A percentile compares a stretch with the other conserved stretches of the same genome.
Evolutionary conservation across 495 filamentous ascomycete species (phyloP).

Genomic region (Podospora pseudocomata): DNA sequence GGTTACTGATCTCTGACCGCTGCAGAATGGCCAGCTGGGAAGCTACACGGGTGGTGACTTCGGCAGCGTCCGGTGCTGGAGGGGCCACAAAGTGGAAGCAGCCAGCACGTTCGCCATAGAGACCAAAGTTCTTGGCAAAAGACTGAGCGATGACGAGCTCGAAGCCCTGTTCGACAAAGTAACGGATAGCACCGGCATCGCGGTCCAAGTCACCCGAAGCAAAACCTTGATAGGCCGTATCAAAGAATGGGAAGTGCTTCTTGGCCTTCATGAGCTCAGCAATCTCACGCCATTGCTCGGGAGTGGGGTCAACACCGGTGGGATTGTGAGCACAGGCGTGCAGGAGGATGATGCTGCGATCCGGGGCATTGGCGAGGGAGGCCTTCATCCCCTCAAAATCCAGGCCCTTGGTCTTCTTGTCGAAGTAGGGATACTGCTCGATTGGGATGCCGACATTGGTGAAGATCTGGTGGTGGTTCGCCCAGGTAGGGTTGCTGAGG

Average conservation of each 20-base stretch:
- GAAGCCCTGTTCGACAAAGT: conserved; percentile 93
- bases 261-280: conserved; percentile 67
- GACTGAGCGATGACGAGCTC: conserved; percentile 94
- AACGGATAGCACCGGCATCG: conserved; percentile 85
- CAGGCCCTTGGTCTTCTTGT: conserved; percentile 76
- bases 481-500: conserved; percentile 93
- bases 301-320: conserved; percentile 92
- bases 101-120: conserved; percentile 94
- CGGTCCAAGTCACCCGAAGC: conserved; percentile 82
- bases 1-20: conserved; percentile 94
- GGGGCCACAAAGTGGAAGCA: conserved; percentile 93
- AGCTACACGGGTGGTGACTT: conserved; percentile 63
- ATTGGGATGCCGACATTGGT: conserved; percentile 77
- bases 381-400: conserved; percentile 84
- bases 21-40: conserved; percentile 93
- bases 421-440: conserved; percentile 91
- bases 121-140: conserved; percentile 98
- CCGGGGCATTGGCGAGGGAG: conserved; percentile 62
- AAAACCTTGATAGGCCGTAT: conserved; percentile 97
- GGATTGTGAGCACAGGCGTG: conserved; percentile 99
- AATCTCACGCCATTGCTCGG: conserved; percentile 90
- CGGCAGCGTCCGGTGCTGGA: conserved; percentile 60
- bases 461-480: conserved; percentile 99
- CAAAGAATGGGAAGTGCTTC: conserved; percentile 97
- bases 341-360: conserved; percentile 80